These are phyloP conservation scores for Paracorniculantispora psalliotae DNA, from an alignment of 2,329 filamentous ascomycete species.

Conservation along the genomic window DNA sequence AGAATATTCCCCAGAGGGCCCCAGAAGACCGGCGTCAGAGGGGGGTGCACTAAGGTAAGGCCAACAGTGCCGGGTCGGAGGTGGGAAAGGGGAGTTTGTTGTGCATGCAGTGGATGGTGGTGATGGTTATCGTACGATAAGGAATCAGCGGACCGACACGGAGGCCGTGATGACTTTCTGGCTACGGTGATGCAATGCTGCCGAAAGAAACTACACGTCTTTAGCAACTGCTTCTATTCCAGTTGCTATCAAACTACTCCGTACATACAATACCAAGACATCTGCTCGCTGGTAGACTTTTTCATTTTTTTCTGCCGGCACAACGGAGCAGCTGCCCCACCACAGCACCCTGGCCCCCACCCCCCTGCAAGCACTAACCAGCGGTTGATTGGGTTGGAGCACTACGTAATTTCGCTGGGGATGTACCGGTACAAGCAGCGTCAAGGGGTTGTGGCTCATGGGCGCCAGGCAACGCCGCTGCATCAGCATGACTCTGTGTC, in stretches of 20 bases:
- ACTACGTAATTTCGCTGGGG: slow-evolving; percentile 16
- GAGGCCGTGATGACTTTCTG: too few species aligned
- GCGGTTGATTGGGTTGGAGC: slow-evolving; percentile 21
- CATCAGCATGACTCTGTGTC: background rate
- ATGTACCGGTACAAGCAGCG: slow-evolving; percentile 20
- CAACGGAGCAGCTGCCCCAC: slow-evolving; percentile 5
- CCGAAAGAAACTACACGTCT: too few species aligned
- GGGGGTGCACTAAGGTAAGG: slow-evolving; percentile 1
- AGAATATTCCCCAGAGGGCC: slow-evolving; percentile 2
- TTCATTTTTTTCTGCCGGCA: background rate
- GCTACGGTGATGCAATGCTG: too few species aligned
- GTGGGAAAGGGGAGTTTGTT: slow-evolving; percentile 12
- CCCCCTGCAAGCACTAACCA: slow-evolving; percentile 9
- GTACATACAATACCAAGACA: too few species aligned
- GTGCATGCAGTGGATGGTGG: background rate
- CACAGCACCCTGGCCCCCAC: background rate
- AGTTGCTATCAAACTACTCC: too few species aligned
- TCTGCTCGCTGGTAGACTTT: background rate
- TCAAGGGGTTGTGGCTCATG: background rate
- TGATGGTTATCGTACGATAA: too few species aligned
- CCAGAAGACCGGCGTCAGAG: too few species aligned
- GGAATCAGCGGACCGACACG: too few species aligned
- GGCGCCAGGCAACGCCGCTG: background rate
- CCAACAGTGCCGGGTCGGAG: background rate
- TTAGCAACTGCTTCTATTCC: too few species aligned